Percentiles rank a stretch among this genome's conserved stretches.
These are phyloP conservation scores for Saturnispora galanensis DNA, from an alignment of 805 yeast species.

Conservation along the genomic window DNA sequence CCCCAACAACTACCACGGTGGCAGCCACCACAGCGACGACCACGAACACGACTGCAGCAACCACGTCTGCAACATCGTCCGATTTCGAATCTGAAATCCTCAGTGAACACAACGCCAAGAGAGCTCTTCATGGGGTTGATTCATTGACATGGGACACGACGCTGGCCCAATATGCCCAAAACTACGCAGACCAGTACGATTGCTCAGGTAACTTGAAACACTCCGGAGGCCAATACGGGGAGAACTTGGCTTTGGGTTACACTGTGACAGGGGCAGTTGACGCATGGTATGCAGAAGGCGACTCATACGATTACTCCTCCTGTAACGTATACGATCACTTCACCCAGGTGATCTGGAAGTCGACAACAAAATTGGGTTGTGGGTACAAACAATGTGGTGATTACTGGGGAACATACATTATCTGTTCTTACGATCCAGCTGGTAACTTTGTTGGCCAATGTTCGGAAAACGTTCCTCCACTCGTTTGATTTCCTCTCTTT, in stretches of 20 bases:
- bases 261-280: slow-evolving; percentile 42
- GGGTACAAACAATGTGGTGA: slow-evolving; percentile 40
- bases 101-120: slow-evolving; percentile 49
- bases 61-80: slow-evolving; percentile 15
- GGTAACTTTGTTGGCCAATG: slow-evolving; percentile 57
- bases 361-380: slow-evolving; percentile 56
- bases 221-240: slow-evolving; percentile 63
- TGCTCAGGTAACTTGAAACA: slow-evolving; percentile 57
- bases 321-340: slow-evolving; percentile 51
- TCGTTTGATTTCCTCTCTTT: slow-evolving; percentile 7
- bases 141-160: slow-evolving; percentile 47
- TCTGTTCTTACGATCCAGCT: slow-evolving; percentile 70
- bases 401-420: slow-evolving; percentile 48
- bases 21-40: slow-evolving; percentile 15
- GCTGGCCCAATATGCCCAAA: slow-evolving; percentile 46
- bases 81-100: slow-evolving; percentile 32
- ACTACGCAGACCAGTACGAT: slow-evolving; percentile 43
- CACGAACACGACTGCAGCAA: slow-evolving; percentile 13
- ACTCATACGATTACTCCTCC: slow-evolving; percentile 39
- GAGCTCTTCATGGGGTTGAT: slow-evolving; percentile 45
- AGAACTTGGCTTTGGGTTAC: slow-evolving; percentile 67
- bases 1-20: slow-evolving; percentile 12
- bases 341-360: slow-evolving; percentile 68
- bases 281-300: slow-evolving; percentile 67
- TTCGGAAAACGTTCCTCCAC: slow-evolving; percentile 26